A percentile compares a stretch with the other conserved stretches of the same genome.
Evolutionary conservation across 306 rosid genomes (phyloP).

Genomic region (Arachis stenosperma): DNA sequence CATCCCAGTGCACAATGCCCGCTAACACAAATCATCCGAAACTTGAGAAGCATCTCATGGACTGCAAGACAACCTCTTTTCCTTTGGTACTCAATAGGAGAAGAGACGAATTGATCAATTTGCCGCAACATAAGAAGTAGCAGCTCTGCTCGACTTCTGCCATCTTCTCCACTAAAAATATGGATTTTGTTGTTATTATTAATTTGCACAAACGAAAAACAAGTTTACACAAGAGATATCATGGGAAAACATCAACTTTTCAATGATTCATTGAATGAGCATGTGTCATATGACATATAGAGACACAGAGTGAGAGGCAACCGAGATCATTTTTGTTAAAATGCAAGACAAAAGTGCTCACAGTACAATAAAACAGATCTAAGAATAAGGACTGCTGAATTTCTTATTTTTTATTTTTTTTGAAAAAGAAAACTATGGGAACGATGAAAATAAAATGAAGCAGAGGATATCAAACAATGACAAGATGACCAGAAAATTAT

Average conservation of each 20-base stretch:
- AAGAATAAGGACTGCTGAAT: conserved; percentile 16
- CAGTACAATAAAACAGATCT: conserved; percentile 14
- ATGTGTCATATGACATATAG: conserved; percentile 4
- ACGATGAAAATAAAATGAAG: conserved; percentile 23
- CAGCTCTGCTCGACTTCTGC: conserved; percentile 97
- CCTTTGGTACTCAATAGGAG: conserved; percentile 84
- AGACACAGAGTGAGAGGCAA: conserved; percentile 7
- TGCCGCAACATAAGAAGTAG: conserved; percentile 85
- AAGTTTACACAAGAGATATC: conserved; percentile 16
- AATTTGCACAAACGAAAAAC: conserved; percentile 40
- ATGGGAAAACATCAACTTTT: not conserved
- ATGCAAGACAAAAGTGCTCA: conserved; percentile 13
- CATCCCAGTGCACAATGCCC: conserved; percentile 89
- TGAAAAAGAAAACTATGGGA: conserved; percentile 6
- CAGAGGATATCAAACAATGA: conserved; percentile 11
- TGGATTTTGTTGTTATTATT: not conserved
- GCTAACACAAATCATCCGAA: conserved; percentile 77
- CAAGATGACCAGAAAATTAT: conserved; percentile 17
- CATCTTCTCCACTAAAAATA: conserved; percentile 89
- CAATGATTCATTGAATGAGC: conserved; percentile 2
- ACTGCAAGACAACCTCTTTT: conserved; percentile 96
- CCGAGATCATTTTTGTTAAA: conserved; percentile 8
- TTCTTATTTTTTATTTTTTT: not conserved
- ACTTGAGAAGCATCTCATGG: conserved; percentile 93
- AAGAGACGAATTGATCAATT: conserved; percentile 87